These are phyloP conservation scores for Suillus decipiens DNA, from an alignment of 768 basidiomycete genomes.

Conservation along the genomic window DNA sequence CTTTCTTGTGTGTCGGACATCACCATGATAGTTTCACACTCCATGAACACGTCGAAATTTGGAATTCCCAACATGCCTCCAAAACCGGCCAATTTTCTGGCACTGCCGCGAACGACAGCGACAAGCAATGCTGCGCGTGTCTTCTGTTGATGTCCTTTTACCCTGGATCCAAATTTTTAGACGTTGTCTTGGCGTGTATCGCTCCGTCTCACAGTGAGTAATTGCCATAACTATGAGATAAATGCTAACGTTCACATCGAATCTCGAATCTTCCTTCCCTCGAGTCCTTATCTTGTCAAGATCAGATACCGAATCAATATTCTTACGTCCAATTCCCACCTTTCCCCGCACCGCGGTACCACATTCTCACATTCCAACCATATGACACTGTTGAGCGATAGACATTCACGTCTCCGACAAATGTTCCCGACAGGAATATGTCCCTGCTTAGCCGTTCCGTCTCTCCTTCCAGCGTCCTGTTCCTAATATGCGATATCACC, in stretches of 20 bases:
- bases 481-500: slow-evolving; percentile 26
- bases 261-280: slow-evolving; percentile 8
- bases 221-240: slow-evolving; percentile 3
- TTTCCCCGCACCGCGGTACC: slow-evolving; percentile 30
- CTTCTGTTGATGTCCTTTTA: not conserved
- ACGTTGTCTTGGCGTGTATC: slow-evolving; percentile 5
- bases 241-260: not conserved
- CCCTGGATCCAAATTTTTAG: slow-evolving; percentile 1
- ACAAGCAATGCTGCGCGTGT: not conserved
- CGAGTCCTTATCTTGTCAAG: slow-evolving; percentile 9
- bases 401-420: slow-evolving; percentile 13
- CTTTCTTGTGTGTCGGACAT: not conserved
- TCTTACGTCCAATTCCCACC: slow-evolving; percentile 19
- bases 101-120: slow-evolving; percentile 7
- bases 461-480: slow-evolving; percentile 18
- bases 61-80: not conserved
- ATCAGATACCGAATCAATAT: slow-evolving; percentile 11
- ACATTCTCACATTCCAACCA: slow-evolving; percentile 11
- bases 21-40: slow-evolving; percentile 17
- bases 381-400: slow-evolving; percentile 9
- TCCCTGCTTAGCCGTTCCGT: slow-evolving; percentile 20
- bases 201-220: slow-evolving; percentile 9
- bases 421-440: slow-evolving; percentile 9
- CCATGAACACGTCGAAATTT: slow-evolving; percentile 7
- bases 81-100: not conserved